Percentiles rank a stretch among this genome's conserved stretches.
Conservation (phyloP, 495 filamentous ascomycete species). For the Aspergillus asperescens region DNA sequence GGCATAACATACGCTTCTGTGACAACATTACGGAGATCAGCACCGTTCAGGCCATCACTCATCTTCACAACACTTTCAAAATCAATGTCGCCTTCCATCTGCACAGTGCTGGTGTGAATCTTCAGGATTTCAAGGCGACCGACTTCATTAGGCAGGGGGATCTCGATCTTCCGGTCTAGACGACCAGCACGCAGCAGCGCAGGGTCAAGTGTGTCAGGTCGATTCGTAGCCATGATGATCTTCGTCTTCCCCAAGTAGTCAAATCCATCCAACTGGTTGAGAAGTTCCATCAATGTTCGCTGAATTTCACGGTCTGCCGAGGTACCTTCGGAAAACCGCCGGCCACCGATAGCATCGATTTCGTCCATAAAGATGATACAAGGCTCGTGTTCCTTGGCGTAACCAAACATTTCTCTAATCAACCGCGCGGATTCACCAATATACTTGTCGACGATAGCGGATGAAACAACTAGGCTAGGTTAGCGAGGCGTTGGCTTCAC, state of each 20-base stretch:
- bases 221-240: slow-evolving; percentile 99
- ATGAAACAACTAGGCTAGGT: slow-evolving; percentile 75
- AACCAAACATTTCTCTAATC: slow-evolving; percentile 99
- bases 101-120: slow-evolving; percentile 86
- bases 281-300: slow-evolving; percentile 96
- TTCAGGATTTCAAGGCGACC: slow-evolving; percentile 97
- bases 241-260: slow-evolving; percentile 99
- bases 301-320: slow-evolving; percentile 98
- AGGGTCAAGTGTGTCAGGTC: slow-evolving; percentile 95
- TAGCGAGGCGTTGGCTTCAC: slow-evolving; percentile 13
- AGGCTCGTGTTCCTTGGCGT: slow-evolving; percentile 98
- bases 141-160: slow-evolving; percentile 97
- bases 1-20: slow-evolving; percentile 84
- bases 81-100: slow-evolving; percentile 92
- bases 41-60: slow-evolving; percentile 96
- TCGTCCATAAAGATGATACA: slow-evolving; percentile 99
- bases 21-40: slow-evolving; percentile 95
- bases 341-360: slow-evolving; percentile 97
- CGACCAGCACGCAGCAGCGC: slow-evolving; percentile 90
- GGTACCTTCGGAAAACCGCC: slow-evolving; percentile 97
- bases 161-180: slow-evolving; percentile 97
- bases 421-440: slow-evolving; percentile 97
- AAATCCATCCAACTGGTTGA: slow-evolving; percentile 98
- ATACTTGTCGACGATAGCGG: slow-evolving; percentile 99
- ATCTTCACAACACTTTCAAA: slow-evolving; percentile 99